Percentiles rank a stretch among this genome's conserved stretches.
Conservation (phyloP, 2,329 filamentous ascomycete genomes). For the Aspergillus quadrilineatus region DNA sequence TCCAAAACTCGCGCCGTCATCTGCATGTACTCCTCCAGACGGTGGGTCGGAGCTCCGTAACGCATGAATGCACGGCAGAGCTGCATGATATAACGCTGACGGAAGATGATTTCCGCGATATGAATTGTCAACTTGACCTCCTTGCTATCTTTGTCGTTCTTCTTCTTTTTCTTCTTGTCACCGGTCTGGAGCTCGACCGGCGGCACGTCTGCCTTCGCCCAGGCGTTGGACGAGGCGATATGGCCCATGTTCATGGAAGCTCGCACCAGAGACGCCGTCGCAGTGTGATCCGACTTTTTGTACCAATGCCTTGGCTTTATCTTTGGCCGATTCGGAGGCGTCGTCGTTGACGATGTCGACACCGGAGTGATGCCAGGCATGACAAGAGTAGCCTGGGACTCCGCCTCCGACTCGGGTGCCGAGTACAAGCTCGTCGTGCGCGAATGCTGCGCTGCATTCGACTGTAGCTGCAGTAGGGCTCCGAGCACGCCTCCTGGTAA, state of each 20-base stretch:
- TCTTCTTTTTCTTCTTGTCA: slow-evolving; percentile 11
- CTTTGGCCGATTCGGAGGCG: background rate
- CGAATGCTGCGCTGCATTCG: background rate
- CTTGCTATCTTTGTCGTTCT: background rate
- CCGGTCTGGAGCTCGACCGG: background rate
- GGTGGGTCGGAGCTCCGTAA: slow-evolving; percentile 86
- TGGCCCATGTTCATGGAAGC: slow-evolving; percentile 7
- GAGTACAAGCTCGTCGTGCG: slow-evolving; percentile 7
- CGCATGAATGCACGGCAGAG: slow-evolving; percentile 83
- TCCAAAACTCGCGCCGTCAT: slow-evolving; percentile 83
- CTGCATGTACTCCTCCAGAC: slow-evolving; percentile 82
- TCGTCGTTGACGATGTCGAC: background rate
- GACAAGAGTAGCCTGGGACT: background rate
- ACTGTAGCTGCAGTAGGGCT: slow-evolving; percentile 9
- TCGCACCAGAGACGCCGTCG: slow-evolving; percentile 1
- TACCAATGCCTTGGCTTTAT: background rate
- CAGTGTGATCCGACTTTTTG: background rate
- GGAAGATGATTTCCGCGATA: slow-evolving; percentile 68
- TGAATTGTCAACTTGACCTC: slow-evolving; percentile 47
- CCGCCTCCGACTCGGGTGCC: background rate
- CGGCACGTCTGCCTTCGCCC: background rate
- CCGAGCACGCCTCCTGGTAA: slow-evolving; percentile 9
- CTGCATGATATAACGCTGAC: slow-evolving; percentile 80
- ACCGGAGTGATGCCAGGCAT: background rate
- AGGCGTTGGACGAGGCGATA: background rate